Evolutionary conservation across 2,329 filamentous ascomycete genomes (phyloP).

Genomic region (Pyricularia grisea): DNA sequence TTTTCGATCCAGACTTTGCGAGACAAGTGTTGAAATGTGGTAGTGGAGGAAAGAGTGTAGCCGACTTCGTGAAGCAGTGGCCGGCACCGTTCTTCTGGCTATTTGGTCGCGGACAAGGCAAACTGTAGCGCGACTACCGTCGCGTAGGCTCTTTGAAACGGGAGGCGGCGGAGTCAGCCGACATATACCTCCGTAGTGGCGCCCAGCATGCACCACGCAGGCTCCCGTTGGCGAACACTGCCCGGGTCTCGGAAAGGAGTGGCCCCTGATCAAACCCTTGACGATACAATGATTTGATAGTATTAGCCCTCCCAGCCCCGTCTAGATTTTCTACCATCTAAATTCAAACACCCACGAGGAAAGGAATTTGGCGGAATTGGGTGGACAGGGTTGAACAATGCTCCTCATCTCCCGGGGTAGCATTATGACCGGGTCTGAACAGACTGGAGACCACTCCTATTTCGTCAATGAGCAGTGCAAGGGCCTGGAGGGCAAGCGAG

Average conservation of each 20-base stretch:
- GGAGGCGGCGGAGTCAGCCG: not conserved
- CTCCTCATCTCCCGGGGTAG: not conserved
- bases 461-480: not conserved
- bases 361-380: not conserved
- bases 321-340: not conserved
- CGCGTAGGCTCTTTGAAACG: not conserved
- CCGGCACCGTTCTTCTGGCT: not conserved
- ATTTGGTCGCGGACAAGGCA: not conserved
- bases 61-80: not conserved
- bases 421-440: not conserved
- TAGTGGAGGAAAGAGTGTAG: not conserved
- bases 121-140: not conserved
- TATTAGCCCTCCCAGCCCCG: too few species aligned
- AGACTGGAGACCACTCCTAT: not conserved
- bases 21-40: not conserved
- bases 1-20: not conserved
- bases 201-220: too few species aligned
- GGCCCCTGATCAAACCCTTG: not conserved
- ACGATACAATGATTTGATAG: not conserved
- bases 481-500: not conserved
- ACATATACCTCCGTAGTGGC: not conserved
- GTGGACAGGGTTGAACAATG: not conserved
- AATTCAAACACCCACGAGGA: not conserved
- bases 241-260: not conserved
- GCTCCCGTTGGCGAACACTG: not conserved